Evolutionary conservation across 805 yeast species (phyloP).

Genomic region (Starmera amethionina): DNA sequence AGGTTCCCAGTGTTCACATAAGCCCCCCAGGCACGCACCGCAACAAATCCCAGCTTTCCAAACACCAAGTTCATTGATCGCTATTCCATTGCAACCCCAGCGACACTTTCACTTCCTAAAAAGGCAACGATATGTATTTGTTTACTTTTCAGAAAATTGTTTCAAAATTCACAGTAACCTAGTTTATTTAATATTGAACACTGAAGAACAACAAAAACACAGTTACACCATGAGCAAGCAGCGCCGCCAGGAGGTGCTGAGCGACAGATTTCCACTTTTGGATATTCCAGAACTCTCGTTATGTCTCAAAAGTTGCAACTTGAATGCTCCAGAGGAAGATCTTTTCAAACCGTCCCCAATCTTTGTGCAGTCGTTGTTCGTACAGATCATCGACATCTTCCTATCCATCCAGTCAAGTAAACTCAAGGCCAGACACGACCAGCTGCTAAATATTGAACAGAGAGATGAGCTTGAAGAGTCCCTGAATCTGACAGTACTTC

Average conservation of each 20-base stretch:
- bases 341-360: conserved; percentile 47
- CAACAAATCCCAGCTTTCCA: too few relatives aligned
- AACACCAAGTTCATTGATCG: too few relatives aligned
- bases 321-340: conserved; percentile 50
- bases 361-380: conserved; percentile 44
- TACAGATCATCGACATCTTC: conserved; percentile 52
- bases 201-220: not conserved
- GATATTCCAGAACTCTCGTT: conserved; percentile 48
- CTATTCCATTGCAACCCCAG: too few relatives aligned
- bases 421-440: conserved; percentile 10
- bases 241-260: conserved; percentile 13
- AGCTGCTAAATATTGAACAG: conserved; percentile 10
- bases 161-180: not conserved
- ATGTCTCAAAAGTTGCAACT: conserved; percentile 53
- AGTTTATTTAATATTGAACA: not conserved
- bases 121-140: too few relatives aligned
- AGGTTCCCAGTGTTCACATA: too few relatives aligned
- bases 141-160: too few relatives aligned
- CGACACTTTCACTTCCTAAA: too few relatives aligned
- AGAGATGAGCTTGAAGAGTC: conserved; percentile 28
- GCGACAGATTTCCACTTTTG: conserved; percentile 53
- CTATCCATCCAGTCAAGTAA: conserved; percentile 37
- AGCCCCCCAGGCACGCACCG: too few relatives aligned
- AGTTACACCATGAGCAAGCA: conserved; percentile 3
- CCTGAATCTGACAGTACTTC: conserved; percentile 43